Base-by-base conservation (phyloP, 768 basidiomycete species). In the Mycena chlorophos region DNA sequence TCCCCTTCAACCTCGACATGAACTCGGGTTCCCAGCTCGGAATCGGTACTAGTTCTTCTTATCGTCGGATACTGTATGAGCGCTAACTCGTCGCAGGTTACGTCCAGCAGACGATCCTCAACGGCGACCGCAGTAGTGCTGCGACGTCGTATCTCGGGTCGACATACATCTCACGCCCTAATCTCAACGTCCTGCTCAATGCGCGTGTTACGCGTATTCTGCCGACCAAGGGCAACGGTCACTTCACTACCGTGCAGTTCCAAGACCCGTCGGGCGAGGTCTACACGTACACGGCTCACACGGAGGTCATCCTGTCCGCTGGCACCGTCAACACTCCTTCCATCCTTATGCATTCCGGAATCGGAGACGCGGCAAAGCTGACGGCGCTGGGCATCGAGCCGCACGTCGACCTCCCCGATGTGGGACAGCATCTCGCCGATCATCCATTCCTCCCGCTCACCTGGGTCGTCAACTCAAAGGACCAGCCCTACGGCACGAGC, bases 301-400 rank as follows among this genome's bases (percentile, higher is more conserved):
- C 72, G 30, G 74, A 76, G 49, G 56, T 75, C 19, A 66, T 75
- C 31, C 63, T 76, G 4, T 73, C 73, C 5, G 71, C 73, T 12
- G 75, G 76, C 2, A 57, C 69, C 10, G 63, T 75, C 31, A 67
- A 66, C 17, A 76, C 73, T 0, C 73, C 75, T 1, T 65, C 62
- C 17, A 65, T 76, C 17, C 62, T 75, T 3, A 25, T 71, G 31
- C 67, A 71, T 40, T 73, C 72, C 3, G 73, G 73, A 4, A 72
- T 76, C 37, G 74, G 75, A 14, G 61, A 69, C 23, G 22, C 50
- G 4, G 51, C 49, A 4, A 55, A 38, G 10, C 61, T 73, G 1
- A 22, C 54, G 17, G 29, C 48, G 1, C 40, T 71, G 2, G 65
- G 65, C 1, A 68, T 74, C 34, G 51, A 50, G 10, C 42, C 68